Evolutionary conservation across 148 eudicot genomes (phyloP), one percentile per base, ranked within the genome.

Genomic region (Cornus kousa): DNA sequence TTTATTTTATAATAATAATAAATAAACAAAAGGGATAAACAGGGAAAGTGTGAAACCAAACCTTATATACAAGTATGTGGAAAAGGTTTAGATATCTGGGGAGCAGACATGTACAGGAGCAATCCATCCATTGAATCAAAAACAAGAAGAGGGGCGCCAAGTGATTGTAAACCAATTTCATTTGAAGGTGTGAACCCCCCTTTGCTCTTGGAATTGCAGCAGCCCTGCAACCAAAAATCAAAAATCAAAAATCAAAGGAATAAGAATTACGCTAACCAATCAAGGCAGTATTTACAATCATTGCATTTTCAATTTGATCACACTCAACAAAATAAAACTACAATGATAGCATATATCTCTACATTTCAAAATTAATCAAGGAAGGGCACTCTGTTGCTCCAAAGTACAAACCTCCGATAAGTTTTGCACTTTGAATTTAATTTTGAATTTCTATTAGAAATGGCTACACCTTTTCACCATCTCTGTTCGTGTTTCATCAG

Each of bases 121-220:
- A 83, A 83, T 92, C 97, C 76, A 90, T 65, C 91, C 97, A 92
- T 68, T 82, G 89, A 23, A 90, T 85, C 73, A 92, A 71, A 74
- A 87, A 82, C 74, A 87, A 78, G 48, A 92, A 68, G 65, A 90
- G 74, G 20, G 92, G 90, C 24, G 92, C 86, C 16, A 88, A 76
- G n/a, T 86, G 80, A 86, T 85, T 85, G 74, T 83, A 81, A 7
- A 85, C 91, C 82, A 92, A 82, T 73, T 86, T 90, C 97, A 92
- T 90, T 43, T 92, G 87, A 75, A 92, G 80, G 31, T 79, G 84
- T 66, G 77, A 83, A 31, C 92, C 88, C 3, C 87, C 85, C 80
- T 92, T 92, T 28, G 76, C 83, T 76, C 79, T 88, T 48, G 96
- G 96, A 86, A 92, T 87, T 83, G 91, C 87, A 70, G 87, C 88